Conservation (phyloP, 805 yeast genomes). For the Kuraishia floccosa region DNA sequence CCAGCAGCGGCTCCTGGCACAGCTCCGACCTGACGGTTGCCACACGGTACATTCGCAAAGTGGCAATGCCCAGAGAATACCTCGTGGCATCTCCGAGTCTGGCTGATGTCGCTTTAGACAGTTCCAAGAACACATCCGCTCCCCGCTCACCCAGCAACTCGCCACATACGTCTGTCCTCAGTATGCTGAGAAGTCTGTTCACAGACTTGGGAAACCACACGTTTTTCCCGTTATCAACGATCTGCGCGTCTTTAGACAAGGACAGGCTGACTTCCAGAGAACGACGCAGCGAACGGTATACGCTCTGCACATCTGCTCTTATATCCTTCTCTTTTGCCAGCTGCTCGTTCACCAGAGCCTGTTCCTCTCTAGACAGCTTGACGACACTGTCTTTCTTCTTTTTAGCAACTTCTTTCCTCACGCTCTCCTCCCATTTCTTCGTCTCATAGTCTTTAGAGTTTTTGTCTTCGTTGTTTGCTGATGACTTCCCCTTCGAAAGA, state of each 20-base stretch:
- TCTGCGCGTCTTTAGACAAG: constrained; percentile 35
- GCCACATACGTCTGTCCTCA: constrained; percentile 20
- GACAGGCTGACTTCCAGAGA: constrained; percentile 41
- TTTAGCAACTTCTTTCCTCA: constrained; percentile 66
- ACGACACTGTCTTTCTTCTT: constrained; percentile 19
- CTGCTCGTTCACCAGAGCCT: constrained; percentile 47
- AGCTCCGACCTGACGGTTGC: constrained; percentile 32
- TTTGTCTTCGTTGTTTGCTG: constrained; percentile 41
- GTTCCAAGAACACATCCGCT: constrained; percentile 35
- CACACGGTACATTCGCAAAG: constrained; percentile 44
- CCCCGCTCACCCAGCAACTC: constrained; percentile 25
- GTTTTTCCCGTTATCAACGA: constrained; percentile 52
- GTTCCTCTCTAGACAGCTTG: constrained; percentile 73
- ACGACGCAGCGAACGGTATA: constrained; percentile 28
- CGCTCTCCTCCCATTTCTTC: constrained; percentile 78
- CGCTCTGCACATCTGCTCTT: constrained; percentile 30
- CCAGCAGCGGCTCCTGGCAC: constrained; percentile 38
- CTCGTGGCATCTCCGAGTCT: constrained; percentile 37
- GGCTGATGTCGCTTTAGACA: constrained; percentile 39
- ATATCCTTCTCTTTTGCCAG: constrained; percentile 47
- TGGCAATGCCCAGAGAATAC: constrained; percentile 56
- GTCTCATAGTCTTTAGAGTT: constrained; percentile 81
- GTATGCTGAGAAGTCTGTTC: constrained; percentile 30
- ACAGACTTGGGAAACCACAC: constrained; percentile 70
- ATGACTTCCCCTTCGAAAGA: constrained; percentile 25